phyloP scores from a whole-genome alignment of 192 early-diverging fungal species.

The Backusella psychrophila region DNA sequence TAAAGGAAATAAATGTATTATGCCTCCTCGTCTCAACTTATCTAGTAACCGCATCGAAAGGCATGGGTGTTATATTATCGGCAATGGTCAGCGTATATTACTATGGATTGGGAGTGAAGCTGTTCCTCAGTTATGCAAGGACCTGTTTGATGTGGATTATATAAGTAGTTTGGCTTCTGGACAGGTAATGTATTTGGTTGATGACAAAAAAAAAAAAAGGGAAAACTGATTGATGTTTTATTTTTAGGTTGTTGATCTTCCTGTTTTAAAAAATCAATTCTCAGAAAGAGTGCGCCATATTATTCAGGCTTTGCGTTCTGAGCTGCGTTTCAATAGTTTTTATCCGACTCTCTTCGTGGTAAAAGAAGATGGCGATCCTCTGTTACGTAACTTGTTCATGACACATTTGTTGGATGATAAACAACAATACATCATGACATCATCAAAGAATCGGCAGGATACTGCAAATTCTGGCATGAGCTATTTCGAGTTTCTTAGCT shows the following conservation, averaged over 20 bases:
- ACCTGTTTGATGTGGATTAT: constrained; percentile 59
- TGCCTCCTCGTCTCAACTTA: constrained; percentile 68
- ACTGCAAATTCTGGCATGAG: neutral
- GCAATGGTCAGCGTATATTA: constrained; percentile 66
- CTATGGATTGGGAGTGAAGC: constrained; percentile 71
- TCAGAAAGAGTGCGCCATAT: constrained; percentile 57
- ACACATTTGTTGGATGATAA: constrained; percentile 73
- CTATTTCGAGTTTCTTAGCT: constrained; percentile 3
- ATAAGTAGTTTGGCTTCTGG: constrained; percentile 56
- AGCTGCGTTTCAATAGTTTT: constrained; percentile 52
- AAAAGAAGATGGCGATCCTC: constrained; percentile 77
- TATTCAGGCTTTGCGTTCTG: constrained; percentile 30
- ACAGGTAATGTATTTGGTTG: constrained; percentile 12
- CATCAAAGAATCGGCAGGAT: constrained; percentile 43
- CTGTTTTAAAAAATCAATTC: constrained; percentile 51
- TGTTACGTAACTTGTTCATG: constrained; percentile 65
- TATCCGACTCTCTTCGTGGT: constrained; percentile 66
- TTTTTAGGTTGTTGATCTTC: constrained; percentile 17
- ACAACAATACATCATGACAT: constrained; percentile 52
- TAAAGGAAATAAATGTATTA: constrained; percentile 42
- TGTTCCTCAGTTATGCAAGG: constrained; percentile 51
- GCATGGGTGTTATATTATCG: constrained; percentile 72
- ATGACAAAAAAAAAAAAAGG: neutral
- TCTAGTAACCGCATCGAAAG: constrained; percentile 69
- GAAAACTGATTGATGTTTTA: neutral